A percentile compares a stretch with the other conserved stretches of the same genome.
Conservation (phyloP, 768 basidiomycete genomes). For the Phaeotremella skinneri region DNA sequence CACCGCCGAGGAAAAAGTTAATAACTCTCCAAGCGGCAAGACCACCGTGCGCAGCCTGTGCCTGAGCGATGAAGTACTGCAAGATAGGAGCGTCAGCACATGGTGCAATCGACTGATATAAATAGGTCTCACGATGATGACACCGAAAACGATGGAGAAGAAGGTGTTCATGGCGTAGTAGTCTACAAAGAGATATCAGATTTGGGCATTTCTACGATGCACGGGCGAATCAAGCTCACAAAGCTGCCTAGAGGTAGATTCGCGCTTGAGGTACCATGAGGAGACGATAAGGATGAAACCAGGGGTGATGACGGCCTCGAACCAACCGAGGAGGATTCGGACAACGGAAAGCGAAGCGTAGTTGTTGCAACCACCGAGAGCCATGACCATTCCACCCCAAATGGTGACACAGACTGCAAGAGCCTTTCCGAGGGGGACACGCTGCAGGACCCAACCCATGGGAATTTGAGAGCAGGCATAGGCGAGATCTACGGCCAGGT, state of each 20-base stretch:
- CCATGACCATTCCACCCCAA: constrained; percentile 22
- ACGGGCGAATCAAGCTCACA: no score
- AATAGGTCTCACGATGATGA: constrained; percentile 18
- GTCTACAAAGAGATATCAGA: background rate
- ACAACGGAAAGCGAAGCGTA: constrained; percentile 13
- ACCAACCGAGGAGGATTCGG: constrained; percentile 15
- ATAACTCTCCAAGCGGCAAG: constrained; percentile 28
- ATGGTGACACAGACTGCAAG: constrained; percentile 10
- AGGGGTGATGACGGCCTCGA: constrained; percentile 11
- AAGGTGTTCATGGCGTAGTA: constrained; percentile 18
- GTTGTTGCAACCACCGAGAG: constrained; percentile 16
- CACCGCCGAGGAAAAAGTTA: constrained; percentile 32
- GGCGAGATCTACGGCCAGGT: constrained; percentile 3
- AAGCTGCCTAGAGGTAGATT: background rate
- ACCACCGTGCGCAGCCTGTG: constrained; percentile 11
- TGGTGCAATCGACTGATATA: background rate
- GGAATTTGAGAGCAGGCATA: constrained; percentile 19
- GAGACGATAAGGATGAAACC: constrained; percentile 2
- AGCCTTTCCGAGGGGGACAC: constrained; percentile 16
- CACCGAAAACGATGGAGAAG: constrained; percentile 17
- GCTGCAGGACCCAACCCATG: constrained; percentile 15
- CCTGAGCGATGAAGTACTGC: constrained; percentile 24
- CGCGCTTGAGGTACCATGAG: background rate
- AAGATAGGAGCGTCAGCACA: background rate
- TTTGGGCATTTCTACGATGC: background rate